Evolutionary conservation across 352 stramenopile species (phyloP).

Genomic region (Phytophthora kernoviae): DNA sequence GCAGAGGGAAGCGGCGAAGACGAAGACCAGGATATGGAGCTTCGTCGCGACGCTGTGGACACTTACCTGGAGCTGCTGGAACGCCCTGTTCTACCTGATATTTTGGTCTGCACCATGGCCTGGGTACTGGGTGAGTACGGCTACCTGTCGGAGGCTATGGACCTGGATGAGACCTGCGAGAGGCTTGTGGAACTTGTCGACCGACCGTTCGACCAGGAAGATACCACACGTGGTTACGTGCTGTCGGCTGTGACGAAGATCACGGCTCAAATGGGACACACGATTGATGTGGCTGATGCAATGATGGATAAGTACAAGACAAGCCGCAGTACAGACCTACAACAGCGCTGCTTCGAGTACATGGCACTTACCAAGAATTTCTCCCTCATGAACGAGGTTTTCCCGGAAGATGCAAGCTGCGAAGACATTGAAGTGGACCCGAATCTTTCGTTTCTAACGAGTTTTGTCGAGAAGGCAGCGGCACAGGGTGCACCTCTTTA

Average conservation of each 20-base stretch:
- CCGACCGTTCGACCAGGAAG: constrained; percentile 83
- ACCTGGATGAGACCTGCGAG: constrained; percentile 95
- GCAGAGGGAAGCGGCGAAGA: constrained; percentile 97
- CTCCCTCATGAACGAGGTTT: constrained; percentile 89
- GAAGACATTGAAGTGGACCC: constrained; percentile 96
- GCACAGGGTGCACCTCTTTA: constrained; percentile 94
- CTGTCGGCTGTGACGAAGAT: constrained; percentile 98
- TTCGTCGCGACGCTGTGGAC: constrained; percentile 96
- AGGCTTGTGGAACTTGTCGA: constrained; percentile 94
- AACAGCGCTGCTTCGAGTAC: constrained; percentile 99
- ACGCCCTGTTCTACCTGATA: constrained; percentile 93
- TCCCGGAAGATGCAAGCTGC: constrained; percentile 97
- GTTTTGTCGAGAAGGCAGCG: constrained; percentile 93
- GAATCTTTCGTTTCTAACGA: constrained; percentile 95
- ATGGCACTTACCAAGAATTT: constrained; percentile 93
- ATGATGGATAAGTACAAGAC: constrained; percentile 98
- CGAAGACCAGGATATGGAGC: constrained; percentile 95
- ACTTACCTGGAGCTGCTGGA: constrained; percentile 97
- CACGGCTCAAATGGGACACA: constrained; percentile 94
- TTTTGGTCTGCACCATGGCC: constrained; percentile 97
- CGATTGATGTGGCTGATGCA: constrained; percentile 87
- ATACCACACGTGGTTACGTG: constrained; percentile 95
- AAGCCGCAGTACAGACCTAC: constrained; percentile 95
- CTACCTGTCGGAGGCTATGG: constrained; percentile 94
- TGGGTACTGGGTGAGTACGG: constrained; percentile 99